phyloP scores from a whole-genome alignment of 75 land plant species.

The Picea sitchensis region DNA sequence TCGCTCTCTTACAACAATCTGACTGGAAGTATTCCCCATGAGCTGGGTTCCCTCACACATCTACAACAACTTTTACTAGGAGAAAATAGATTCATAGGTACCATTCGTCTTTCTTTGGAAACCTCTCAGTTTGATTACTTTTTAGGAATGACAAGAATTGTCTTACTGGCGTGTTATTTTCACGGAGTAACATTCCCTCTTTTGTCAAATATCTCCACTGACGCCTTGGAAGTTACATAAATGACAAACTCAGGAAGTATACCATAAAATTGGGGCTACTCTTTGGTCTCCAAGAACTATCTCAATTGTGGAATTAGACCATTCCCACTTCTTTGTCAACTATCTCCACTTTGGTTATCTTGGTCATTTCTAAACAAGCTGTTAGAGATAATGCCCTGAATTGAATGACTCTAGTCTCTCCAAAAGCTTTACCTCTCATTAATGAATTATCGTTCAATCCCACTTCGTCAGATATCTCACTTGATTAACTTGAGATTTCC shows the following conservation, averaged over 20 bases:
- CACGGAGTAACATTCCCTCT: no score
- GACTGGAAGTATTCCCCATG: slow-evolving; percentile 37
- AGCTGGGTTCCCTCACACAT: slow-evolving; percentile 16
- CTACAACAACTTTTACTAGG: no score
- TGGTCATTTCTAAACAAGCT: no score
- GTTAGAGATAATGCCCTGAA: no score
- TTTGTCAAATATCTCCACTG: slow-evolving; percentile 12
- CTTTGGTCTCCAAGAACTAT: background rate
- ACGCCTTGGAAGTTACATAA: background rate
- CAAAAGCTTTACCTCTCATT: no score
- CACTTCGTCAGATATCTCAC: no score
- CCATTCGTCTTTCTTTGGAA: slow-evolving; percentile 22
- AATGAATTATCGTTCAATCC: no score
- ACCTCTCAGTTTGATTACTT: slow-evolving; percentile 1
- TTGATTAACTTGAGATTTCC: no score
- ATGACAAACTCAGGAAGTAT: slow-evolving; percentile 12
- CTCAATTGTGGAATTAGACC: no score
- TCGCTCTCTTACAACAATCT: slow-evolving; percentile 23
- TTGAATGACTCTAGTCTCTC: no score
- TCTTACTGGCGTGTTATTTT: no score
- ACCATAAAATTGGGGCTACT: slow-evolving; percentile 14
- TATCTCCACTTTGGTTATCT: no score
- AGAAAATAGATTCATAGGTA: slow-evolving; percentile 11
- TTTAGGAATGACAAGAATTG: background rate
- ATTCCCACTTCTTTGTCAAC: background rate